Evolutionary conservation across 305 asterid species (phyloP).

Genomic region (Coffea humblotiana): DNA sequence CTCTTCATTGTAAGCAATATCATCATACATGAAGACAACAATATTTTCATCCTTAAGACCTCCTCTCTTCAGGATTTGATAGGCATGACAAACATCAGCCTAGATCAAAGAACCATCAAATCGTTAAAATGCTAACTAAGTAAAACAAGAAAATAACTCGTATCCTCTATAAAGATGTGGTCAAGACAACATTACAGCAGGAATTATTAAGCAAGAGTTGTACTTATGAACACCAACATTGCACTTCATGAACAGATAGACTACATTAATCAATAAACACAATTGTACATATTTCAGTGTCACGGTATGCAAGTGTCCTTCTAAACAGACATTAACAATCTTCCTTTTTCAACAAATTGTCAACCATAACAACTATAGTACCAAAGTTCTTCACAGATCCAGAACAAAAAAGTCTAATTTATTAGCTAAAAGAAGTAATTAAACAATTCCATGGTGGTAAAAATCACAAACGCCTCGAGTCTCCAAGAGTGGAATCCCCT

Average conservation of each 20-base stretch:
- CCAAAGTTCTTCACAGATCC: background rate
- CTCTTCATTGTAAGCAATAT: slow-evolving; percentile 70
- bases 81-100: slow-evolving; percentile 99
- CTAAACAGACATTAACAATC: background rate
- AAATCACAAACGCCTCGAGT: background rate
- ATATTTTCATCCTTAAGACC: slow-evolving; percentile 96
- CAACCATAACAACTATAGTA: background rate
- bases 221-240: background rate
- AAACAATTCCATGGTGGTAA: background rate
- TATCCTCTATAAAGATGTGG: background rate
- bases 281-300: background rate
- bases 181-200: background rate
- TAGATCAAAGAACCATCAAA: slow-evolving; percentile 22
- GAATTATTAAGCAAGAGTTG: background rate
- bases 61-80: slow-evolving; percentile 76
- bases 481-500: background rate
- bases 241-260: background rate
- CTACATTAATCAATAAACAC: background rate
- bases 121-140: background rate
- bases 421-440: background rate
- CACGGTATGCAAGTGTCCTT: background rate
- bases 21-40: slow-evolving; percentile 89
- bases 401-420: too few species aligned
- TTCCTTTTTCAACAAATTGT: background rate
- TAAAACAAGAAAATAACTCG: background rate